Evolutionary conservation across 2,329 filamentous ascomycete species (phyloP).

Genomic region (Macrophomina tecta): DNA sequence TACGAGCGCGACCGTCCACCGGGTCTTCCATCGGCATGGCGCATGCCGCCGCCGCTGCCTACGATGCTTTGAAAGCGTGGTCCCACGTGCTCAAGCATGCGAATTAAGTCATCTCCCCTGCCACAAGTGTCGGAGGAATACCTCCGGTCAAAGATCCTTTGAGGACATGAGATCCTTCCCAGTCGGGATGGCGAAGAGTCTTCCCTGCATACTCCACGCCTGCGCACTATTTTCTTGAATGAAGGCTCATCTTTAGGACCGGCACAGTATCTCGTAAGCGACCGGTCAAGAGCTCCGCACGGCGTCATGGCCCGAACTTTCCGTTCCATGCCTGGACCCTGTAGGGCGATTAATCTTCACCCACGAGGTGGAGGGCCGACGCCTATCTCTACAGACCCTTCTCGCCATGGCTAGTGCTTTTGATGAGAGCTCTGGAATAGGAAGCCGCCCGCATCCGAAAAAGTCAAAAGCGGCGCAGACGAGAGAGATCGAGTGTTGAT

Average conservation of each 20-base stretch:
- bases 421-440: slow-evolving; percentile 1
- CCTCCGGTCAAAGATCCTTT: not conserved
- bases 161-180: not conserved
- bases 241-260: slow-evolving; percentile 5
- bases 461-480: slow-evolving; percentile 6
- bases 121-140: not conserved
- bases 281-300: slow-evolving; percentile 15
- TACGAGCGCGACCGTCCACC: too few species aligned
- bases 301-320: slow-evolving; percentile 5
- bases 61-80: slow-evolving; percentile 22
- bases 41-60: too few species aligned
- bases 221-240: not conserved
- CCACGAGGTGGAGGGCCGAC: slow-evolving; percentile 11
- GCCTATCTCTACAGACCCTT: slow-evolving; percentile 5
- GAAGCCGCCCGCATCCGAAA: slow-evolving; percentile 16
- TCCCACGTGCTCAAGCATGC: not conserved
- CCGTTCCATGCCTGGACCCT: slow-evolving; percentile 3
- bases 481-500: slow-evolving; percentile 26
- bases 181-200: slow-evolving; percentile 12
- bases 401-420: slow-evolving; percentile 18
- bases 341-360: slow-evolving; percentile 3
- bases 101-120: not conserved
- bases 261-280: slow-evolving; percentile 9
- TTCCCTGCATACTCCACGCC: slow-evolving; percentile 17
- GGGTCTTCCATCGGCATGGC: too few species aligned